phyloP scores from a whole-genome alignment of 441 rosid genomes.

The Populus hybrid region DNA sequence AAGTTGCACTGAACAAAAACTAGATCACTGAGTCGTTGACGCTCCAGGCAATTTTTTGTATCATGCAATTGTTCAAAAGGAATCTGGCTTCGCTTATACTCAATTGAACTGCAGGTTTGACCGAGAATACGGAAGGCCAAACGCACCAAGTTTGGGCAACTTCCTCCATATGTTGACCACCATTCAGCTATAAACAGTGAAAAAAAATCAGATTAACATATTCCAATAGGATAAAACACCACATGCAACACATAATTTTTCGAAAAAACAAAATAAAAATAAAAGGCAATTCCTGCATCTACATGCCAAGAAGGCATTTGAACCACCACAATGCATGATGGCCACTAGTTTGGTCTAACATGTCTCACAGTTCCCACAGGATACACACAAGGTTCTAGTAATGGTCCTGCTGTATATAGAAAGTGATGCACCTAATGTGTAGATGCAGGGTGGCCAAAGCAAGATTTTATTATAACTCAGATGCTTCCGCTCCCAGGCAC shows the following conservation, averaged over 20 bases:
- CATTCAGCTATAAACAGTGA: constrained; percentile 64
- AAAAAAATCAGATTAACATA: constrained; percentile 12
- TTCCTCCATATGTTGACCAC: constrained; percentile 97
- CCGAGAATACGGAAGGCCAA: constrained; percentile 69
- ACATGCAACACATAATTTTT: background rate
- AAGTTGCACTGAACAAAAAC: constrained; percentile 27
- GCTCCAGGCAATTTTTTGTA: constrained; percentile 35
- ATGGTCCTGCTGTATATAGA: background rate
- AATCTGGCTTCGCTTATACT: constrained; percentile 34
- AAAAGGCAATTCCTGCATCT: background rate
- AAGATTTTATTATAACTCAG: background rate
- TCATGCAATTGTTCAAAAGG: constrained; percentile 40
- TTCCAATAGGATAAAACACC: background rate
- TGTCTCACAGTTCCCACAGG: background rate
- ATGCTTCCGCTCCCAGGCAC: background rate
- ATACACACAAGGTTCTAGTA: background rate
- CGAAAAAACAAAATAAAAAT: background rate
- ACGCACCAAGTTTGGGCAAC: constrained; percentile 76
- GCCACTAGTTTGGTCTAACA: background rate
- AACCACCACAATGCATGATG: background rate
- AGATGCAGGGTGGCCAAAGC: constrained; percentile 2
- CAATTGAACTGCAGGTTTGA: constrained; percentile 66
- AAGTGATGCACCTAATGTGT: background rate
- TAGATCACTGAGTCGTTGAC: constrained; percentile 25
- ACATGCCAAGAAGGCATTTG: constrained; percentile 9